Percentiles rank a stretch among this genome's conserved stretches.
Evolutionary conservation across 305 asterid genomes (phyloP).

Genomic region (Rubia balearica): DNA sequence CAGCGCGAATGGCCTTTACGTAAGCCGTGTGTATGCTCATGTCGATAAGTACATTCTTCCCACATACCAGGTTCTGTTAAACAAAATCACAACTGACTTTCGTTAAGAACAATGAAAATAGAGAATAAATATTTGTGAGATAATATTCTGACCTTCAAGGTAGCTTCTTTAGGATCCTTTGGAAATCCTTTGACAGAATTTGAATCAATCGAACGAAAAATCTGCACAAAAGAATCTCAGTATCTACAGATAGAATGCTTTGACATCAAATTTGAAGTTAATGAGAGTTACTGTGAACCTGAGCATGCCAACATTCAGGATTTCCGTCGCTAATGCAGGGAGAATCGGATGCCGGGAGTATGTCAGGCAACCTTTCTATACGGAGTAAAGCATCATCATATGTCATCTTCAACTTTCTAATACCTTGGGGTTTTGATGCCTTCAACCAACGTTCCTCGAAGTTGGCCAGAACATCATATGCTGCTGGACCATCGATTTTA

Average conservation of each 20-base stretch:
- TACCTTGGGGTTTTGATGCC: conserved; percentile 86
- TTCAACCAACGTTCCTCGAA: conserved; percentile 94
- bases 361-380: conserved; percentile 86
- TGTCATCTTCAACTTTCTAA: conserved; percentile 68
- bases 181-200: conserved; percentile 93
- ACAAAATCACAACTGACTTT: conserved; percentile 10
- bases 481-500: conserved; percentile 97
- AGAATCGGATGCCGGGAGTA: conserved; percentile 62
- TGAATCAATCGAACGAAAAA: conserved; percentile 96
- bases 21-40: conserved; percentile 98
- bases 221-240: conserved; percentile 37
- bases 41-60: conserved; percentile 90
- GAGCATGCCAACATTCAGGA: conserved; percentile 94
- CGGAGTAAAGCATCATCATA: conserved; percentile 84
- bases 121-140: not conserved
- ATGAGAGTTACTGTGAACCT: conserved; percentile 38
- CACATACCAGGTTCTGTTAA: conserved; percentile 79
- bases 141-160: conserved; percentile 47
- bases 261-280: not conserved
- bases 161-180: conserved; percentile 82
- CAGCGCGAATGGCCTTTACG: conserved; percentile 84
- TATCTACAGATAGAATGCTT: conserved; percentile 12
- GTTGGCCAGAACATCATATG: conserved; percentile 82
- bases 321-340: conserved; percentile 53
- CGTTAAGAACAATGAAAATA: not conserved